A percentile compares a stretch with the other conserved stretches of the same genome.
These are phyloP conservation scores for Suillus decipiens DNA, from an alignment of 768 basidiomycete genomes.

Conservation along the genomic window DNA sequence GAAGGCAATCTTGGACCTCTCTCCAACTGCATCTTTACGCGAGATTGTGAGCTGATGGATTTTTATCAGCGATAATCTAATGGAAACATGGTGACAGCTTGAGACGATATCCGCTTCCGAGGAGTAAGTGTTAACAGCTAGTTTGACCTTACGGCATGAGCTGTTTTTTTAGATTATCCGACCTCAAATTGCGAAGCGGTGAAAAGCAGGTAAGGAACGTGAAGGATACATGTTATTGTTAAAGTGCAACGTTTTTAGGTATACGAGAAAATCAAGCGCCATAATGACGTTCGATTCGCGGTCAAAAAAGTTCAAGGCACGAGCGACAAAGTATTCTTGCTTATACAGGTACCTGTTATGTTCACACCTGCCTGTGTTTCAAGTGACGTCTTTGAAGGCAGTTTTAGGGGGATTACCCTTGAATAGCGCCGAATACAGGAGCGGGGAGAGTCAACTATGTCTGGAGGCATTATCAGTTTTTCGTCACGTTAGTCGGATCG, in stretches of 20 bases:
- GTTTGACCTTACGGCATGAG: constrained; percentile 2
- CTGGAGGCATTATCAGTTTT: constrained; percentile 73
- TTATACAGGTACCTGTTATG: constrained; percentile 63
- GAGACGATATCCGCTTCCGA: constrained; percentile 65
- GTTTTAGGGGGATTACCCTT: constrained; percentile 72
- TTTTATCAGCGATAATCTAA: constrained; percentile 4
- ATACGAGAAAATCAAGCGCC: constrained; percentile 67
- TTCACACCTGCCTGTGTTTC: not conserved
- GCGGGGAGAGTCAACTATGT: constrained; percentile 66
- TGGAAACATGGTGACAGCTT: constrained; percentile 42
- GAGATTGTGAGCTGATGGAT: constrained; percentile 57
- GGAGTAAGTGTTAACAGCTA: constrained; percentile 48
- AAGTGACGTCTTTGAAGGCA: constrained; percentile 47
- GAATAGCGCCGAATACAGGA: constrained; percentile 67
- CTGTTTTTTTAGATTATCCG: constrained; percentile 52
- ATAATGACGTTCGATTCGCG: constrained; percentile 80
- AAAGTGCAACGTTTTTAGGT: constrained; percentile 30
- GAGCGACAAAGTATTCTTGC: constrained; percentile 75
- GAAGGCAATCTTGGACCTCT: constrained; percentile 60
- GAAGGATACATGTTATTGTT: not conserved
- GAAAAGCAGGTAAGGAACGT: constrained; percentile 62
- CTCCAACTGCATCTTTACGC: constrained; percentile 53
- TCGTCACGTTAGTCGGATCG: constrained; percentile 74
- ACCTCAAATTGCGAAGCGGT: constrained; percentile 67
- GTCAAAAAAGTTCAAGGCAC: constrained; percentile 70